Evolutionary conservation across 495 filamentous ascomycete genomes (phyloP).

Genomic region (Trypethelium eluteriae): DNA sequence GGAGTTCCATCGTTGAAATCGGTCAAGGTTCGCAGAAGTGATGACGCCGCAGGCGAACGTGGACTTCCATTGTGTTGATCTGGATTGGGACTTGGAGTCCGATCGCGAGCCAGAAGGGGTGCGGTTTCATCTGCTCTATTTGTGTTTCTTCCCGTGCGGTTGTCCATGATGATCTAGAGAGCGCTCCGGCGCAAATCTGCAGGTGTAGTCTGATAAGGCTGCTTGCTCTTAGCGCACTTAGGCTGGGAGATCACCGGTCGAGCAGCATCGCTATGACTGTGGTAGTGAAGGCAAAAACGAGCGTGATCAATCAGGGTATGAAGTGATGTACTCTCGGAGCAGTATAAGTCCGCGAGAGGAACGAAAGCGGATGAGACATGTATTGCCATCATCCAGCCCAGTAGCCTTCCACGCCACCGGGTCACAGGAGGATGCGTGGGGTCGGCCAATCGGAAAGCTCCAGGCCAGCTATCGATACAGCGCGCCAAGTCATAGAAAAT

Average conservation of each 20-base stretch:
- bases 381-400: conserved; percentile 6
- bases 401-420: neutral
- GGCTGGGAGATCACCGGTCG: neutral
- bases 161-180: neutral
- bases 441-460: conserved; percentile 5
- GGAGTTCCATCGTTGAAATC: neutral
- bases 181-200: neutral
- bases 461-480: neutral
- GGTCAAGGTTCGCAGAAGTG: conserved; percentile 4
- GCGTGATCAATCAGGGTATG: neutral
- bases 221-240: neutral
- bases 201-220: neutral
- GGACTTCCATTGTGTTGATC: neutral
- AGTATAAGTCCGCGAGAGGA: neutral
- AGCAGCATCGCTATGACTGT: neutral
- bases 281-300: neutral
- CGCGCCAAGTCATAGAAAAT: neutral
- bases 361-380: neutral
- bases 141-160: neutral
- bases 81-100: conserved; percentile 3
- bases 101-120: neutral
- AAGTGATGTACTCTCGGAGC: neutral
- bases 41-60: neutral
- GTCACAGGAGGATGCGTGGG: conserved; percentile 8
- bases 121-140: conserved; percentile 3